Evolutionary conservation across 2,329 filamentous ascomycete species (phyloP).

Genomic region (Colletotrichum liriopes): DNA sequence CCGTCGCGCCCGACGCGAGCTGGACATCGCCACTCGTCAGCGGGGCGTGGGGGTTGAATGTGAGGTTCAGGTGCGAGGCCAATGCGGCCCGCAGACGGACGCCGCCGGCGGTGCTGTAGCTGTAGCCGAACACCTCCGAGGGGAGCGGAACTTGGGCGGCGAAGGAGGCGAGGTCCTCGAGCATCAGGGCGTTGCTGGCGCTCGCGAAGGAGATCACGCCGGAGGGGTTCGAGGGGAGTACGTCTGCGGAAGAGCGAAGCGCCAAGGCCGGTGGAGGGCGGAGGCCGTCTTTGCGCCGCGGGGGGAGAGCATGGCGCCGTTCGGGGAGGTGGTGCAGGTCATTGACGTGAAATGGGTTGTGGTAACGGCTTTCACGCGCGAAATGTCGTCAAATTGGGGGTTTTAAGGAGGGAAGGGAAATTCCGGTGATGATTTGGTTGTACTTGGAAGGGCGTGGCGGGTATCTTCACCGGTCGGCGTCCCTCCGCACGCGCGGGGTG

Average conservation of each 20-base stretch:
- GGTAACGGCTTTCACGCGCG: neutral
- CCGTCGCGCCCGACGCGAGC: conserved; percentile 54
- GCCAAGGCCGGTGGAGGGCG: conserved; percentile 29
- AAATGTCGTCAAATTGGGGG: neutral
- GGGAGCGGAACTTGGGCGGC: conserved; percentile 21
- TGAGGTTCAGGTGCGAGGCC: conserved; percentile 56
- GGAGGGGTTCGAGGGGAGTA: conserved; percentile 26
- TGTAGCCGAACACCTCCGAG: conserved; percentile 54
- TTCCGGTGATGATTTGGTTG: neutral
- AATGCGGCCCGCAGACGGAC: conserved; percentile 52
- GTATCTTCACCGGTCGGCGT: neutral
- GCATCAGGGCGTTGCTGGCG: conserved; percentile 33
- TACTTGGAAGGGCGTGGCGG: neutral
- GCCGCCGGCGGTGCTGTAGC: conserved; percentile 54
- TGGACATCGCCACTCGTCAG: conserved; percentile 52
- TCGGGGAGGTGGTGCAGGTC: conserved; percentile 3
- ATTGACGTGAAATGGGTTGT: neutral
- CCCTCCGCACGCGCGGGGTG: neutral
- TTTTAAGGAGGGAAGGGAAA: neutral
- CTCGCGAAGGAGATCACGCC: conserved; percentile 36
- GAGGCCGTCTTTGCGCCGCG: conserved; percentile 28
- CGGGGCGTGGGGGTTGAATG: conserved; percentile 51
- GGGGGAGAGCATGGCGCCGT: conserved; percentile 26
- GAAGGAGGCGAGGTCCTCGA: conserved; percentile 20
- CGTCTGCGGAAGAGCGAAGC: conserved; percentile 28